Evolutionary conservation across 768 basidiomycete species (phyloP).

Genomic region (Lentinula raphanica): DNA sequence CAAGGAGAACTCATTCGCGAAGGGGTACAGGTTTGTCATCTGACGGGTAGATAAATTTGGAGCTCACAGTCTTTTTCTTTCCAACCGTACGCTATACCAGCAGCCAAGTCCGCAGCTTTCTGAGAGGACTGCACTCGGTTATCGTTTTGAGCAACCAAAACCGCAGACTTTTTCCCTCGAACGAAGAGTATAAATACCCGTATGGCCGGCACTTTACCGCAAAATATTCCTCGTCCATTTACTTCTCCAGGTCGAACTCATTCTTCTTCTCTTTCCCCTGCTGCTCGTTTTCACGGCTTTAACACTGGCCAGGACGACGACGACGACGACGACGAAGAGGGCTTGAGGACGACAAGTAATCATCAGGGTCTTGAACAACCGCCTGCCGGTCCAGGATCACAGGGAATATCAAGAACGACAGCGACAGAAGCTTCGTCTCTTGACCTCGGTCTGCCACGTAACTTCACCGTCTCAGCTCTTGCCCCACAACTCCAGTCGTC

Average conservation of each 20-base stretch:
- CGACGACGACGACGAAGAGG: background rate
- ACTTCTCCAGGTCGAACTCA: conserved; percentile 2
- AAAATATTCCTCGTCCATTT: conserved; percentile 1
- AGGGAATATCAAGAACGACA: background rate
- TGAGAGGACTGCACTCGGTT: background rate
- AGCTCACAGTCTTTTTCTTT: background rate
- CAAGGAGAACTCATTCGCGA: background rate
- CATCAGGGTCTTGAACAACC: background rate
- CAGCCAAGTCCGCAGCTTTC: no score
- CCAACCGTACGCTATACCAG: background rate
- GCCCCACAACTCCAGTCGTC: background rate
- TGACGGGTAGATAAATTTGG: background rate
- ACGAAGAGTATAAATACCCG: background rate
- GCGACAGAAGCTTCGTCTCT: background rate
- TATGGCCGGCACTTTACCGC: conserved; percentile 2
- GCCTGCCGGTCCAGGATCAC: conserved; percentile 7
- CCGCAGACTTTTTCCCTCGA: background rate
- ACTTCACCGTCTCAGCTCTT: background rate
- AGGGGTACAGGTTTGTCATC: background rate
- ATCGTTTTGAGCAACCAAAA: background rate
- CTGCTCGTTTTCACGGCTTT: background rate
- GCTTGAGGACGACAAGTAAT: background rate
- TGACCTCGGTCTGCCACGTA: background rate
- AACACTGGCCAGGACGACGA: background rate
- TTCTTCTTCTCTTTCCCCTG: background rate